Evolutionary conservation across 805 yeast genomes (phyloP).

Genomic region (Kodamaea sagamina): DNA sequence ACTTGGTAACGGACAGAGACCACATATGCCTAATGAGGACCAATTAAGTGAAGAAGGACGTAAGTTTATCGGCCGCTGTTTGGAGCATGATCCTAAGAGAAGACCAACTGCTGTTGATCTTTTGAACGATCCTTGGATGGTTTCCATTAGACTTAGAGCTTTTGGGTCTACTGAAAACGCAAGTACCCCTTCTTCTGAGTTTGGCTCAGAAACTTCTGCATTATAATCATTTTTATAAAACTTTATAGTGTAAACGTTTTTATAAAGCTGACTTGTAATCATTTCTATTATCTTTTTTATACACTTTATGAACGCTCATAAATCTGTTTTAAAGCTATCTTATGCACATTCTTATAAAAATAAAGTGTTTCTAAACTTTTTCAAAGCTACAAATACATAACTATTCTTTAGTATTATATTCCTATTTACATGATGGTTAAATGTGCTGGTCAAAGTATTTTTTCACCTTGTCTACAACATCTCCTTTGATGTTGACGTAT

Average conservation of each 20-base stretch:
- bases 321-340: no score
- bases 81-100: constrained; percentile 78
- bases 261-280: no score
- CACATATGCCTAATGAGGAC: constrained; percentile 76
- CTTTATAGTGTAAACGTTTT: no score
- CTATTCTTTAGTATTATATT: no score
- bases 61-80: constrained; percentile 68
- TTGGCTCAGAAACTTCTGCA: constrained; percentile 13
- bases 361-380: no score
- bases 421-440: constrained; percentile 7
- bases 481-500: constrained; percentile 43
- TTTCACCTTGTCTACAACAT: constrained; percentile 34
- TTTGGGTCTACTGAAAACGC: constrained; percentile 47
- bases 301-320: no score
- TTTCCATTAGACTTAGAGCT: constrained; percentile 66
- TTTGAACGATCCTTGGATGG: constrained; percentile 87
- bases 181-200: constrained; percentile 40
- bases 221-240: not conserved
- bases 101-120: constrained; percentile 85
- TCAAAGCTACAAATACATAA: no score
- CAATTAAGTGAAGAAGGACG: constrained; percentile 77
- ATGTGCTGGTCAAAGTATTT: constrained; percentile 24
- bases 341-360: no score
- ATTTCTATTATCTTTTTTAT: no score
- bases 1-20: constrained; percentile 92